Base-by-base conservation (phyloP, 257 asterid species). In the Gynochthodes officinalis region DNA sequence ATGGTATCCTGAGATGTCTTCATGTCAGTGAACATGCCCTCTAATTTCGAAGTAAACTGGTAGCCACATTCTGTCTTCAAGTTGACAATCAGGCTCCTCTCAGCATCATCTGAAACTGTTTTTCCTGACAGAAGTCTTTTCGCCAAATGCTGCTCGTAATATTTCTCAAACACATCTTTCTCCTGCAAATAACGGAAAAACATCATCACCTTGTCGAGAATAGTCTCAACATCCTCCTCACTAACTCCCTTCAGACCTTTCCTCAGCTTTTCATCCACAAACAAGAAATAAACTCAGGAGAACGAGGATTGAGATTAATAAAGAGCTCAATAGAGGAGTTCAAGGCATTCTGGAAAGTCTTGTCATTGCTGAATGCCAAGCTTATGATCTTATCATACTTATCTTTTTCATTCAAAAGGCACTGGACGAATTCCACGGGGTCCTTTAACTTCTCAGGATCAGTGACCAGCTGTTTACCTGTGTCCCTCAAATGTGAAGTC, bases 11-110 rank as follows among this genome's bases (percentile, higher is more conserved):
- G 95, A 44, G 98, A 90, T 0, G 98, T 92, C 82, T 87, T 90
- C 98, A 92, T 90, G 82, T 92, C 98, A 0, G 94, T 92, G 73
- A 92, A 90, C 98, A 92, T 90, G 77, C 97, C 96, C 75, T 92
- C 98, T 68, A 92, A 74, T 74, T 92, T 90, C 2, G 98, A 92
- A 33, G 98, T 92, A 69, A 92, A 92, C 40, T 90, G 98, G 72
- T 89, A 87, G 23, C 97, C 98, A 69, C 98, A 92, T 76, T 92
- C 96, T 9, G 96, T 90, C 83, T 90, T 92, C 85, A 92, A 82
- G 77, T 90, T 92, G 59, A 90, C 95, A 57, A 92, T 85, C 76
- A 92, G 80, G 70, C 96, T 90, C 75, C 92, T 86, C 85, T 93
- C 98, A 4, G 96, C 97, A 78, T 93, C 96, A 76, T 93, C 97